These are phyloP conservation scores for Penicillium paneum DNA, from an alignment of 2,329 filamentous ascomycete genomes.

Conservation along the genomic window DNA sequence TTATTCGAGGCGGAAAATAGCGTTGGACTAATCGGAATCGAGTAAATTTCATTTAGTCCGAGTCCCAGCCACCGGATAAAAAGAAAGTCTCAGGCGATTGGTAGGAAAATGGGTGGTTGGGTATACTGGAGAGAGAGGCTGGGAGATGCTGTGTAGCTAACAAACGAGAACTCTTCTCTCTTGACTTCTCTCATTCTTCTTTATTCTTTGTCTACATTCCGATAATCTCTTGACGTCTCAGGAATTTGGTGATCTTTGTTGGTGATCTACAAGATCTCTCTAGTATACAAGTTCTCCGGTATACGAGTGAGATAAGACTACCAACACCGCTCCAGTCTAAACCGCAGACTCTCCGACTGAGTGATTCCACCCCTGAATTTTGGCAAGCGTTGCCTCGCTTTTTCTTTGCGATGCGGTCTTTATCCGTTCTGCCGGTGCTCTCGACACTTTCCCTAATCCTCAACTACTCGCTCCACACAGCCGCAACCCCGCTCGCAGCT, in stretches of 20 bases:
- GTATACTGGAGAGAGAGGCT: slow-evolving; percentile 31
- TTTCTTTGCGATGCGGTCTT: slow-evolving; percentile 31
- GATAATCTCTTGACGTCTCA: slow-evolving; percentile 4
- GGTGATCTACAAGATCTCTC: slow-evolving; percentile 12
- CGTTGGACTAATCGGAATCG: not conserved
- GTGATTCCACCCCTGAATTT: not conserved
- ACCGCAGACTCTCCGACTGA: not conserved
- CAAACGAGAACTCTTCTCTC: slow-evolving; percentile 13
- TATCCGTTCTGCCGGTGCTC: slow-evolving; percentile 23
- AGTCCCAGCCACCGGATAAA: slow-evolving; percentile 20
- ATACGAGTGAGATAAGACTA: slow-evolving; percentile 10
- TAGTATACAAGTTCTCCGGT: slow-evolving; percentile 12
- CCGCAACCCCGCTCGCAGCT: slow-evolving; percentile 32
- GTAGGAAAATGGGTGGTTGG: slow-evolving; percentile 38
- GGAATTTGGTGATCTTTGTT: slow-evolving; percentile 5
- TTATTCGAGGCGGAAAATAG: not conserved
- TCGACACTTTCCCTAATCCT: slow-evolving; percentile 30
- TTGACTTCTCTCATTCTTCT: slow-evolving; percentile 14
- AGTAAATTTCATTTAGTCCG: slow-evolving; percentile 1
- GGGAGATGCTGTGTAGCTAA: slow-evolving; percentile 20
- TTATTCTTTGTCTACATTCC: slow-evolving; percentile 17
- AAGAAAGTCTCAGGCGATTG: slow-evolving; percentile 10
- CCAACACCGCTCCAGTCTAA: not conserved
- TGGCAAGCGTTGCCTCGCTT: slow-evolving; percentile 4
- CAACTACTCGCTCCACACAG: slow-evolving; percentile 18